Percentiles rank a stretch among this genome's conserved stretches.
Conservation (phyloP, 2,329 filamentous ascomycete species). For the Clonostachys sp. region DNA sequence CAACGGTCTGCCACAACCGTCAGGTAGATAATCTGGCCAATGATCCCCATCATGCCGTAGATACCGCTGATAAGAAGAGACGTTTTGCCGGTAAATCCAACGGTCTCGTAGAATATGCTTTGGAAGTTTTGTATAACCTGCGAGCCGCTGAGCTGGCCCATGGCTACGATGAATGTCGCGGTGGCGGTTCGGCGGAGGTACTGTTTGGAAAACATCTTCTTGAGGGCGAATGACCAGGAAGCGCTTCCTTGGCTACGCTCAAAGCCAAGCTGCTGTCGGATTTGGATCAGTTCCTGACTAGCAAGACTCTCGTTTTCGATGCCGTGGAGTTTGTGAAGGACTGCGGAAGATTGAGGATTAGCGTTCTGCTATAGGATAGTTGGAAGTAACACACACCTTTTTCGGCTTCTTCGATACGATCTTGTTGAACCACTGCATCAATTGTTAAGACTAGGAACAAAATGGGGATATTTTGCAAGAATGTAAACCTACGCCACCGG, state of each 20-base stretch:
- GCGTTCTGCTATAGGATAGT: no score
- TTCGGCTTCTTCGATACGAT: slow-evolving; percentile 8
- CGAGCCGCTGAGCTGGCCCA: slow-evolving; percentile 20
- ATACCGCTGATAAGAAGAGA: slow-evolving; percentile 42
- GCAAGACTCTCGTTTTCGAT: no score
- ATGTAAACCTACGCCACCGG: slow-evolving; percentile 10
- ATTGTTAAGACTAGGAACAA: not conserved
- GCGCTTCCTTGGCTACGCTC: slow-evolving; percentile 11
- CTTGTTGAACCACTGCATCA: not conserved
- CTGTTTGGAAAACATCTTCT: slow-evolving; percentile 15
- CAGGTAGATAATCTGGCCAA: slow-evolving; percentile 19
- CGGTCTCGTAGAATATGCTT: slow-evolving; percentile 27
- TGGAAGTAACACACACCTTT: not conserved
- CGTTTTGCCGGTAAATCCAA: slow-evolving; percentile 40
- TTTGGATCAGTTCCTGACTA: slow-evolving; percentile 14
- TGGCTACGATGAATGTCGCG: slow-evolving; percentile 19
- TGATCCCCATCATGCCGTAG: slow-evolving; percentile 24
- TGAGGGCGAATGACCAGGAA: slow-evolving; percentile 8
- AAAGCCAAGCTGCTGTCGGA: slow-evolving; percentile 19
- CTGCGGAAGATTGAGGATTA: no score
- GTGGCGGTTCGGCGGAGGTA: slow-evolving; percentile 18
- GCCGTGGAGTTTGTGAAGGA: no score
- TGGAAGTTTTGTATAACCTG: slow-evolving; percentile 24
- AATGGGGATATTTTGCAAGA: not conserved
- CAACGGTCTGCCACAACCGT: slow-evolving; percentile 18